Evolutionary conservation across 2,329 filamentous ascomycete genomes (phyloP), one percentile per base, ranked within the genome.

Genomic region (Phialophora expanda): DNA sequence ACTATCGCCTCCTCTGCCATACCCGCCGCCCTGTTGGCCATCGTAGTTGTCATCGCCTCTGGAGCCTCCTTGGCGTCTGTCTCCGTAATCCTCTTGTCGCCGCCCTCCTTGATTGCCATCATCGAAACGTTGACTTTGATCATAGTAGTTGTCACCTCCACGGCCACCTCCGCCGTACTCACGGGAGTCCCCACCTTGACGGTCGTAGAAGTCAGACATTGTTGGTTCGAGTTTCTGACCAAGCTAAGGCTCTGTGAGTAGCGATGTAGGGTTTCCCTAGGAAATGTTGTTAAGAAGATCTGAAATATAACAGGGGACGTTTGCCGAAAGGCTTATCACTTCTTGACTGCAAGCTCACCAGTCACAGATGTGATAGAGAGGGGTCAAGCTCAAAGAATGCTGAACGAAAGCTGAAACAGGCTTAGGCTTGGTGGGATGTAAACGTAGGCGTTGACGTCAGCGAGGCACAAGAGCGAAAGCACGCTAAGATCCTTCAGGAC

Each of bases 41-140:
- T 66, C 70, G 22, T 62, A 66, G 5, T 64, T 66, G 28, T 69
- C 46, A 8, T 56, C 32, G n/a, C 63, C 60, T 26, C 67, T 64
- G 20, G 65, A 62, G 24, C 66, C 60, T 24, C 50, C 59, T 38
- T 66, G 48, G 26, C 64, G 65, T 6, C 67, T 62, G 22, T 61
- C 60, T 14, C 63, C 69, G 55, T 70, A 69, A 12, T 69, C 61
- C 8, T 71, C 55, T 48, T 61, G 24, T 24, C 69, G 63, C n/a
- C 66, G 62, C 9, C 62, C 69, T 26, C 62, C 59, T 32, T 65
- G 51, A 1, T 64, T 46, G 34, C 56, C 46, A 34, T 65, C 61
- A 41, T 68, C 59, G 56, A 61, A 70, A 48, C 70, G 70, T 55
- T 71, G 71, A 32, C 57, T 57, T 58, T 66, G 69, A 46, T 71